phyloP scores from a whole-genome alignment of 345 rosid species.

The Citrus unshiu region DNA sequence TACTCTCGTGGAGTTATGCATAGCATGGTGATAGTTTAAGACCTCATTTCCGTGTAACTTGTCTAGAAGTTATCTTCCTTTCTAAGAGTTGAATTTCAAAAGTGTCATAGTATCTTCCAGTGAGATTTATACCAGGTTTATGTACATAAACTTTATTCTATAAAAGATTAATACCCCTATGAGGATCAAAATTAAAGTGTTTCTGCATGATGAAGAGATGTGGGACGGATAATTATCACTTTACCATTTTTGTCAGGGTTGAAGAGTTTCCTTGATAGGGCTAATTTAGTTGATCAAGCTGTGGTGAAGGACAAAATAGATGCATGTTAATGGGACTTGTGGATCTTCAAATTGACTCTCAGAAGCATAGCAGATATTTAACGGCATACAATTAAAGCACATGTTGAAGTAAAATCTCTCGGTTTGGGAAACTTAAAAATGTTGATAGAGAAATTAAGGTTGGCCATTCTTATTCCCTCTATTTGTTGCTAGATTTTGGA shows the following conservation, averaged over 20 bases:
- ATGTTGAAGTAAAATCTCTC: background rate
- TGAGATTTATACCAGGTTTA: background rate
- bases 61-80: background rate
- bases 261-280: background rate
- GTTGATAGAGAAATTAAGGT: background rate
- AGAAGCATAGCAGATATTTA: background rate
- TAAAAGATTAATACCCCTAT: background rate
- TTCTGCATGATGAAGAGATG: background rate
- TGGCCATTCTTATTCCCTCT: background rate
- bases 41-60: background rate
- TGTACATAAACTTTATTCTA: background rate
- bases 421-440: background rate
- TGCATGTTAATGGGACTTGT: background rate
- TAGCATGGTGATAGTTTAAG: background rate
- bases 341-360: background rate
- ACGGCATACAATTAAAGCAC: background rate
- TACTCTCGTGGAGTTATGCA: background rate
- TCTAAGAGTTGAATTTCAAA: background rate
- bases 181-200: background rate
- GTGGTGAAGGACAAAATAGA: background rate
- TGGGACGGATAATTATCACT: background rate
- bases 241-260: background rate
- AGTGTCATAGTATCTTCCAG: background rate
- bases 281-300: constrained; percentile 1
- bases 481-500: background rate